These are phyloP conservation scores for Prosopis cineraria DNA, from an alignment of 306 rosid genomes.

Conservation along the genomic window DNA sequence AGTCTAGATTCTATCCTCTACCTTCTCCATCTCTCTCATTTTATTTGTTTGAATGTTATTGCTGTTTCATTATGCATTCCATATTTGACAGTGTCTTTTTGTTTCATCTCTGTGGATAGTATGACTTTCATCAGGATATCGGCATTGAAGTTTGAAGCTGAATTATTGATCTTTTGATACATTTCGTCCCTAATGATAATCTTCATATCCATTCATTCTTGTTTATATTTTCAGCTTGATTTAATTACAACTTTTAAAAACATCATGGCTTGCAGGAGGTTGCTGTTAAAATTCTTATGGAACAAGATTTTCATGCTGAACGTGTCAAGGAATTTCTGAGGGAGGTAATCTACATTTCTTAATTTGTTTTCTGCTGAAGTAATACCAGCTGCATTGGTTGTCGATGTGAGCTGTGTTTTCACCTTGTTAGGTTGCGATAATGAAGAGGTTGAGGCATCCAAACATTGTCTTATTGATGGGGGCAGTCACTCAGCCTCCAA, in stretches of 20 bases:
- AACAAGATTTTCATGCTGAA: constrained; percentile 79
- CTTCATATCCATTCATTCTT: not conserved
- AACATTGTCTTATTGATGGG: constrained; percentile 92
- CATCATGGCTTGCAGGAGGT: constrained; percentile 62
- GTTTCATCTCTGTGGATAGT: not conserved
- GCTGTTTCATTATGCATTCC: not conserved
- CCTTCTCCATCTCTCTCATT: not conserved
- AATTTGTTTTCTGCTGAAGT: constrained; percentile 1
- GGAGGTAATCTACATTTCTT: constrained; percentile 55
- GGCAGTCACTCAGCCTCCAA: constrained; percentile 82
- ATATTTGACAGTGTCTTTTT: not conserved
- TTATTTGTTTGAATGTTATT: not conserved
- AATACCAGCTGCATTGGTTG: not conserved
- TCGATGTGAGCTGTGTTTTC: constrained; percentile 24
- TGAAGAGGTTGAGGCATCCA: constrained; percentile 83
- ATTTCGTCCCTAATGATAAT: not conserved
- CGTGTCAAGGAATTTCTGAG: constrained; percentile 76
- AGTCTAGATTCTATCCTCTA: not conserved
- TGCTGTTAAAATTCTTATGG: constrained; percentile 90
- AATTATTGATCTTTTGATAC: constrained; percentile 5
- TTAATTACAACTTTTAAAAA: not conserved
- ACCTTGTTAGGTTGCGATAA: constrained; percentile 70
- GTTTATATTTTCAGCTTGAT: constrained; percentile 17
- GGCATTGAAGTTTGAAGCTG: not conserved
- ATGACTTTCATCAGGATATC: not conserved